Base-by-base conservation (phyloP, 202 grass and related monocot species). In the Saccharum hybrid region DNA sequence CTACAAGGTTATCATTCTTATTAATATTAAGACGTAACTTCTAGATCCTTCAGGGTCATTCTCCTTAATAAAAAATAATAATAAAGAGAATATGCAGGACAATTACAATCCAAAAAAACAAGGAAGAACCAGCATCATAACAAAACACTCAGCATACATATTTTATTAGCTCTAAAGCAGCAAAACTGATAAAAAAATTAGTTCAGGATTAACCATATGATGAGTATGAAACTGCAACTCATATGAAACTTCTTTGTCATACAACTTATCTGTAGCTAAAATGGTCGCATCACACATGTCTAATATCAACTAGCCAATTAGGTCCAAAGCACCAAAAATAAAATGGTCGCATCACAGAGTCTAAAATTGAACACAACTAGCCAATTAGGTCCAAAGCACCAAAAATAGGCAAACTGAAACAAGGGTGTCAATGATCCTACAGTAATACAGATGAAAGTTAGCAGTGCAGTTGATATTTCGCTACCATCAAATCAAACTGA, bases 161-260 rank as follows among this genome's bases (percentile, higher is more conserved):
- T 71, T 43, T n/a, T n/a, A 57, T 49, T n/a, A 37, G 22, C 45
- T 66, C 49, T 63, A 87, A 73, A 39, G 19, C 28, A 68, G 22
- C 18, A 36, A 48, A 71, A 57, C 4, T 13, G 16, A 72, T 65
- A 28, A 46, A 46, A 11, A 2, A 52, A 76, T 26, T 68, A 10
- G 71, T 49, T 73, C 2, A 1, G 5, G 14, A 30, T 7, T 39
- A 73, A 12, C 16, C 21, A 77, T 51, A 76, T 5, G 18, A 6
- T 81, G 42, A 76, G 11, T 38, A 72, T 42, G 41, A 71, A 39
- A 33, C 28, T 41, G 3, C 40, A 67, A 21, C 52, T 59, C 46
- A 19, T 19, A 67, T 15, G 64, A 74, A 23, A 66, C 43, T 73
- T 34, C 42, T 39, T 43, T 66, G 31, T 49, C 36, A 12, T 74